Conservation (phyloP, 352 stramenopile genomes). For the Phytophthora pisi region DNA sequence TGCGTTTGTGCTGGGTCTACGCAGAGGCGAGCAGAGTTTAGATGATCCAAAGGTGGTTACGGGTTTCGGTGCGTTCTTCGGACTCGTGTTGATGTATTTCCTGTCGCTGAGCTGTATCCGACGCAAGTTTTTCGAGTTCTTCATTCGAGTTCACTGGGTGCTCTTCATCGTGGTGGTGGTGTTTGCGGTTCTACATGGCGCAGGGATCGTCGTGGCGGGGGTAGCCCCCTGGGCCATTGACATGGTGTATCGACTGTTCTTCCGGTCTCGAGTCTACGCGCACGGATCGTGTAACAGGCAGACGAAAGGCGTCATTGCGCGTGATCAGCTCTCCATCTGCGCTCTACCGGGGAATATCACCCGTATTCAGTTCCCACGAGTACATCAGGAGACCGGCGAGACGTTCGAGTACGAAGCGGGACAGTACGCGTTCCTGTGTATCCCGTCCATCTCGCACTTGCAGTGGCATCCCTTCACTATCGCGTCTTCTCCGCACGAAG, state of each 20-base stretch:
- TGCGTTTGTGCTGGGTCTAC: constrained; percentile 34
- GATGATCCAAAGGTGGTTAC: constrained; percentile 24
- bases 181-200: constrained; percentile 49
- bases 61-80: constrained; percentile 33
- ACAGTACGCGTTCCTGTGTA: constrained; percentile 84
- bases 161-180: constrained; percentile 53
- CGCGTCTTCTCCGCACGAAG: constrained; percentile 72
- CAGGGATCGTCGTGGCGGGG: constrained; percentile 37
- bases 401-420: constrained; percentile 50
- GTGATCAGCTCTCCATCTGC: constrained; percentile 35
- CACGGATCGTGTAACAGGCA: constrained; percentile 22
- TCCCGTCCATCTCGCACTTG: constrained; percentile 64
- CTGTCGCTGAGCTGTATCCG: constrained; percentile 48
- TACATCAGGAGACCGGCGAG: constrained; percentile 42
- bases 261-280: constrained; percentile 33
- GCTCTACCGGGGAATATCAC: constrained; percentile 45
- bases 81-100: constrained; percentile 40
- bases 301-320: constrained; percentile 34
- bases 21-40: constrained; percentile 19
- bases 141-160: constrained; percentile 54
- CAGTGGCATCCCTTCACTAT: constrained; percentile 93
- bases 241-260: constrained; percentile 44
- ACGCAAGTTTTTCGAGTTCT: constrained; percentile 59
- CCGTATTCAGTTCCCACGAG: constrained; percentile 51
- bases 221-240: constrained; percentile 45